Percentiles rank a stretch among this genome's conserved stretches.
These are phyloP conservation scores for Mesotaenium endlicherianum DNA, from an alignment of 139 green algal species.

Conservation along the genomic window DNA sequence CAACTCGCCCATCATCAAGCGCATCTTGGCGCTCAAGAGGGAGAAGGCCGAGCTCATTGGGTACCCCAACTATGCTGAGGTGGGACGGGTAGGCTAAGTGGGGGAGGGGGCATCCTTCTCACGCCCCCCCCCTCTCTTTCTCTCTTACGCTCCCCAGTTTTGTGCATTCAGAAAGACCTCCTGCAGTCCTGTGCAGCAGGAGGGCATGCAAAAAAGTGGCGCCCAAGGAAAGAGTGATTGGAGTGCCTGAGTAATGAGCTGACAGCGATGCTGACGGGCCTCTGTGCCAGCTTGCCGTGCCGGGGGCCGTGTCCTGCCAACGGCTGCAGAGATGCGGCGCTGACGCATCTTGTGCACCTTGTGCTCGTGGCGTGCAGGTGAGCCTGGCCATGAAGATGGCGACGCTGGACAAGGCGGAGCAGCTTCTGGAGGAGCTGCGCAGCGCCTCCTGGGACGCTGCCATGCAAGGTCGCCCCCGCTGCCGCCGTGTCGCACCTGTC, in stretches of 20 bases:
- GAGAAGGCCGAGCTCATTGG: slow-evolving; percentile 91
- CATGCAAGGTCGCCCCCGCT: slow-evolving; percentile 38
- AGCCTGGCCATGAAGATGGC: slow-evolving; percentile 50
- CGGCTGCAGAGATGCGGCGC: too few relatives aligned
- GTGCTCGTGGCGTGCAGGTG: background rate
- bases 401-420: slow-evolving; percentile 64
- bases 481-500: too few relatives aligned
- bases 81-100: too few relatives aligned
- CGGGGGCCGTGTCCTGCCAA: background rate
- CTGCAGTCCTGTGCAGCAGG: too few relatives aligned
- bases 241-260: too few relatives aligned
- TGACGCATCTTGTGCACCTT: background rate
- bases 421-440: slow-evolving; percentile 89
- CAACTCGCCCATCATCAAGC: slow-evolving; percentile 88
- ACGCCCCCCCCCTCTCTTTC: too few relatives aligned
- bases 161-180: too few relatives aligned
- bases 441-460: slow-evolving; percentile 61
- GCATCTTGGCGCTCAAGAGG: slow-evolving; percentile 72
- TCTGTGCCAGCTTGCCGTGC: background rate
- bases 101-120: too few relatives aligned
- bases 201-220: too few relatives aligned
- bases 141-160: too few relatives aligned
- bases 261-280: background rate
- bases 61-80: slow-evolving; percentile 77
- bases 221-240: too few relatives aligned